Evolutionary conservation across 768 basidiomycete genomes (phyloP).

Genomic region (Fomitopsis pulvina): DNA sequence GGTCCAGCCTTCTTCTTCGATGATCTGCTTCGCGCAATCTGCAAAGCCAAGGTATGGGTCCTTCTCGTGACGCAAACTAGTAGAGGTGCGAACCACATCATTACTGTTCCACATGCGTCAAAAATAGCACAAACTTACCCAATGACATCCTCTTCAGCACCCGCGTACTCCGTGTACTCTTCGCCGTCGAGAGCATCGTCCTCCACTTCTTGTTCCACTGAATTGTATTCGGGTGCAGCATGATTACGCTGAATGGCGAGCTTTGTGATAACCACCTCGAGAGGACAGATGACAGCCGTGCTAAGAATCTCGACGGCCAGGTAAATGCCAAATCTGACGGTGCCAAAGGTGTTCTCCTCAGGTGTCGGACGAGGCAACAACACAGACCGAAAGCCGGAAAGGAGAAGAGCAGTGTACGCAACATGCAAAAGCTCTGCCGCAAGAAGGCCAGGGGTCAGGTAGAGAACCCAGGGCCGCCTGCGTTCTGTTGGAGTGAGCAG

Average conservation of each 20-base stretch:
- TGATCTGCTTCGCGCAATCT: slow-evolving; percentile 71
- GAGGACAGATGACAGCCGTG: slow-evolving; percentile 57
- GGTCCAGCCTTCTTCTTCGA: slow-evolving; percentile 71
- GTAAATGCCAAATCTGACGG: slow-evolving; percentile 47
- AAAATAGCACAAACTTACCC: slow-evolving; percentile 41
- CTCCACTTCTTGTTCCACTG: slow-evolving; percentile 67
- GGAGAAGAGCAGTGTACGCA: slow-evolving; percentile 36
- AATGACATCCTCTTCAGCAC: slow-evolving; percentile 77
- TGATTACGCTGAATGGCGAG: slow-evolving; percentile 85
- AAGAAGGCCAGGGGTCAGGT: slow-evolving; percentile 67
- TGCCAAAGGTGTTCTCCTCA: slow-evolving; percentile 38
- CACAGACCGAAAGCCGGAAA: slow-evolving; percentile 39
- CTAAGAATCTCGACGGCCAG: slow-evolving; percentile 48
- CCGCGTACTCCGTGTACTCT: slow-evolving; percentile 68
- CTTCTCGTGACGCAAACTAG: slow-evolving; percentile 64
- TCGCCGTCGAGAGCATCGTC: slow-evolving; percentile 51
- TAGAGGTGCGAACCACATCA: background rate
- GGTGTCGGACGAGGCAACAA: slow-evolving; percentile 50
- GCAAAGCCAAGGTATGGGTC: slow-evolving; percentile 73
- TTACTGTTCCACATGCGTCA: slow-evolving; percentile 1
- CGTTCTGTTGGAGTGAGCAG: slow-evolving; percentile 80
- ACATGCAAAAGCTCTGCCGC: slow-evolving; percentile 38
- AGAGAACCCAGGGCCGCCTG: slow-evolving; percentile 71
- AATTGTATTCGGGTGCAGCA: slow-evolving; percentile 66
- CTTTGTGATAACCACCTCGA: slow-evolving; percentile 75